Percentiles rank a stretch among this genome's conserved stretches.
Evolutionary conservation across 805 yeast genomes (phyloP).

Genomic region (Candida chilensis): DNA sequence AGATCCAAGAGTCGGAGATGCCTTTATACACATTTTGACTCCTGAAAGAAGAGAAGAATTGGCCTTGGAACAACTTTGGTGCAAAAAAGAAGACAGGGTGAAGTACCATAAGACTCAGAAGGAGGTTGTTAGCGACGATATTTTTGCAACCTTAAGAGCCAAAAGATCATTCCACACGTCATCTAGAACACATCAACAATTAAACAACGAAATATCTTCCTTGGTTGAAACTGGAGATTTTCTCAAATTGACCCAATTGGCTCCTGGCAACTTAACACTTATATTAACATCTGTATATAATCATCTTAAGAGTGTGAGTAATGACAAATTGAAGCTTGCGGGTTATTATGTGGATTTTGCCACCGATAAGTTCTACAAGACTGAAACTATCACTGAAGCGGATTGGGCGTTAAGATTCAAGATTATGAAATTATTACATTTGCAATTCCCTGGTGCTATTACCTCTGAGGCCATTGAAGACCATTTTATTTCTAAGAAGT

Average conservation of each 20-base stretch:
- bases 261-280: too few relatives aligned
- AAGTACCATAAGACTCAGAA: too few relatives aligned
- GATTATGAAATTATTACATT: conserved; percentile 17
- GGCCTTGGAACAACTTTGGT: conserved; percentile 67
- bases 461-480: conserved; percentile 14
- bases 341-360: too few relatives aligned
- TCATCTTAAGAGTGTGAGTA: too few relatives aligned
- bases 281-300: too few relatives aligned
- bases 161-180: too few relatives aligned
- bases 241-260: background rate
- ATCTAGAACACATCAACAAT: too few relatives aligned
- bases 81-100: conserved; percentile 26
- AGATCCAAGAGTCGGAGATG: conserved; percentile 53
- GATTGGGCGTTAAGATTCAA: conserved; percentile 10
- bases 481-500: conserved; percentile 14
- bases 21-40: conserved; percentile 68
- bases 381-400: background rate
- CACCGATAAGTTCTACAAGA: too few relatives aligned
- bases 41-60: conserved; percentile 56
- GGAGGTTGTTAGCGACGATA: too few relatives aligned
- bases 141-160: too few relatives aligned
- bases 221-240: background rate
- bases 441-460: conserved; percentile 13
- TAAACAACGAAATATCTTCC: too few relatives aligned
- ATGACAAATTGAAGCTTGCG: too few relatives aligned